These are phyloP conservation scores for Pseudophaeomoniella oleicola DNA, from an alignment of 2,329 filamentous ascomycete genomes.

Conservation along the genomic window DNA sequence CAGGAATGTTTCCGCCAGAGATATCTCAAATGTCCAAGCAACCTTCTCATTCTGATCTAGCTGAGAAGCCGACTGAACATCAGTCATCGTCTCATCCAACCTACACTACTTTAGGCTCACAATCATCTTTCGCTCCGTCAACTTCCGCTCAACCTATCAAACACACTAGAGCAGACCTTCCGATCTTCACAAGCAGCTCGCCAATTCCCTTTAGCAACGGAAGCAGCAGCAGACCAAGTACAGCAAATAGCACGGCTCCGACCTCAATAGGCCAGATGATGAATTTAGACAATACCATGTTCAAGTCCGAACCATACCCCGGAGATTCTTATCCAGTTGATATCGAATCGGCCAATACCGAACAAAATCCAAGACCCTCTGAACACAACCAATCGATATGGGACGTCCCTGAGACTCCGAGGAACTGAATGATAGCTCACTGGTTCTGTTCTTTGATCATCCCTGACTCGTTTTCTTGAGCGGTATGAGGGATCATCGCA, in stretches of 20 bases:
- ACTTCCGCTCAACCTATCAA: conserved; percentile 15
- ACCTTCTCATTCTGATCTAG: no score
- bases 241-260: conserved; percentile 2
- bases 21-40: no score
- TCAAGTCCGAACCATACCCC: no score
- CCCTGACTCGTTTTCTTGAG: no score
- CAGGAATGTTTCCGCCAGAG: no score
- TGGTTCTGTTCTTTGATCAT: not conserved
- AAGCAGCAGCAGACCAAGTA: not conserved
- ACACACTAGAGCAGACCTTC: conserved; percentile 27
- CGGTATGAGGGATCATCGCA: no score
- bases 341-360: no score
- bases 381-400: conserved; percentile 19
- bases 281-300: no score
- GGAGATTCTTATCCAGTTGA: no score
- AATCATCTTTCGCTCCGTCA: conserved; percentile 5
- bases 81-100: no score
- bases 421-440: not conserved
- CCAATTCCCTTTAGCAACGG: conserved; percentile 24
- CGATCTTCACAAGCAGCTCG: conserved; percentile 32
- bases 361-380: no score
- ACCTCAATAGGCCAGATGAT: conserved; percentile 4
- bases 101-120: not conserved
- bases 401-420: conserved; percentile 30
- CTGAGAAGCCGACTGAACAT: no score